Percentiles rank a stretch among this genome's conserved stretches.
phyloP scores from a whole-genome alignment of 2,329 filamentous ascomycete species.

The Beauveria scarabaeidicola region DNA sequence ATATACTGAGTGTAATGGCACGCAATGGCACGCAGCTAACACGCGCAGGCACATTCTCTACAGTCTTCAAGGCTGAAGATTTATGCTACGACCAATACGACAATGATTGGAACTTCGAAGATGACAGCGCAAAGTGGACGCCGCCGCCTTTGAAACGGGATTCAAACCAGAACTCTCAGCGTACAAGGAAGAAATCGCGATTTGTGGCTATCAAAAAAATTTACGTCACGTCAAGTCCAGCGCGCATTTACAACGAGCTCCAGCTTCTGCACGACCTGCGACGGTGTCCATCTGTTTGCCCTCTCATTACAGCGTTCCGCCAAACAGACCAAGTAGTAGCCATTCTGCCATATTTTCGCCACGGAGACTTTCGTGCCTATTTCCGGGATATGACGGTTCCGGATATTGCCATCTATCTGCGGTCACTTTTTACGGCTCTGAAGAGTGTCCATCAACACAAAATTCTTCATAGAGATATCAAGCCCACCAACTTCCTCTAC shows the following conservation, averaged over 20 bases:
- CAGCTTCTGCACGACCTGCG: conserved; percentile 84
- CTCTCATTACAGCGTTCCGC: conserved; percentile 94
- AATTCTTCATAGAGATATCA: conserved; percentile 93
- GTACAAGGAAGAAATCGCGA: conserved; percentile 40
- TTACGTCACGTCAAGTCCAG: conserved; percentile 92
- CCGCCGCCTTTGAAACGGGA: conserved; percentile 56
- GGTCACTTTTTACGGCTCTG: conserved; percentile 78
- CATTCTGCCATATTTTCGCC: conserved; percentile 89
- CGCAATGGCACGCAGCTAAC: conserved; percentile 12
- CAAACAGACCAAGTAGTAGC: conserved; percentile 91
- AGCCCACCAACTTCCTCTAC: conserved; percentile 96
- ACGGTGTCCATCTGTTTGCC: conserved; percentile 77
- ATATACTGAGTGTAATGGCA: not conserved
- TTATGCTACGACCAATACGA: conserved; percentile 73
- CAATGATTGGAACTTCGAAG: conserved; percentile 78
- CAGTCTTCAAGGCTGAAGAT: conserved; percentile 97
- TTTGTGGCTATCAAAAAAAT: conserved; percentile 99
- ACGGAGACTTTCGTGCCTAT: conserved; percentile 90
- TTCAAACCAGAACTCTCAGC: conserved; percentile 28
- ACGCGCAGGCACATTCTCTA: conserved; percentile 83
- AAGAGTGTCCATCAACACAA: conserved; percentile 71
- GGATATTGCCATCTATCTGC: conserved; percentile 85
- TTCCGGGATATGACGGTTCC: conserved; percentile 80
- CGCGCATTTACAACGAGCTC: conserved; percentile 90
- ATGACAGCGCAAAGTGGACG: conserved; percentile 57